These are phyloP conservation scores for Drechmeria coniospora DNA, from an alignment of 2,329 filamentous ascomycete species.

Conservation along the genomic window DNA sequence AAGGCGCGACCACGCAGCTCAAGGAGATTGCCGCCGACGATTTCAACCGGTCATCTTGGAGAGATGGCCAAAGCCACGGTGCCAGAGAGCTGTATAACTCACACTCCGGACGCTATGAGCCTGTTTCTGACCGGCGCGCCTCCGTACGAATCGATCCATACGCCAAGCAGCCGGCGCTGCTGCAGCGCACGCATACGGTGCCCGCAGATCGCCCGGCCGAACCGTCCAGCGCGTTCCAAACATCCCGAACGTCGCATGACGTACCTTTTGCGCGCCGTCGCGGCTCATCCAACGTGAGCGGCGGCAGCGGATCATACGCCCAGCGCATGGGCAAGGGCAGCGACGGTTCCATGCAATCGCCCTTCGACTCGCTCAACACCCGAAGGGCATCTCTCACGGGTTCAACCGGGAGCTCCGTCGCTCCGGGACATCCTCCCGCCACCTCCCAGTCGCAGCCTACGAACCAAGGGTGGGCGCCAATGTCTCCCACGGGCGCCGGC, in stretches of 20 bases:
- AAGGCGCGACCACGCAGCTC: slow-evolving; percentile 33
- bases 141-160: slow-evolving; percentile 51
- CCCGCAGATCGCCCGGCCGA: slow-evolving; percentile 57
- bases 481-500: slow-evolving; percentile 26
- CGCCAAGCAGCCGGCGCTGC: slow-evolving; percentile 56
- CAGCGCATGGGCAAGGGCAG: slow-evolving; percentile 35
- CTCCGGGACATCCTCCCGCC: slow-evolving; percentile 20
- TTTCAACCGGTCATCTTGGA: slow-evolving; percentile 72
- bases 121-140: slow-evolving; percentile 63
- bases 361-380: slow-evolving; percentile 25
- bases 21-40: slow-evolving; percentile 91
- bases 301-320: slow-evolving; percentile 57
- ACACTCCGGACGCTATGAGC: slow-evolving; percentile 86
- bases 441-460: slow-evolving; percentile 11
- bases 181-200: slow-evolving; percentile 62
- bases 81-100: slow-evolving; percentile 82
- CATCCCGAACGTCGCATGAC: slow-evolving; percentile 51
- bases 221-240: slow-evolving; percentile 76
- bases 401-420: slow-evolving; percentile 34
- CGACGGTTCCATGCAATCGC: slow-evolving; percentile 25
- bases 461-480: slow-evolving; percentile 13
- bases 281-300: slow-evolving; percentile 83
- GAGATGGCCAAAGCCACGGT: slow-evolving; percentile 47
- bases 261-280: slow-evolving; percentile 59
- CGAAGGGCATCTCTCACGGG: slow-evolving; percentile 34